Conservation (phyloP, 805 yeast genomes). For the Phaffomyces antillensis region DNA sequence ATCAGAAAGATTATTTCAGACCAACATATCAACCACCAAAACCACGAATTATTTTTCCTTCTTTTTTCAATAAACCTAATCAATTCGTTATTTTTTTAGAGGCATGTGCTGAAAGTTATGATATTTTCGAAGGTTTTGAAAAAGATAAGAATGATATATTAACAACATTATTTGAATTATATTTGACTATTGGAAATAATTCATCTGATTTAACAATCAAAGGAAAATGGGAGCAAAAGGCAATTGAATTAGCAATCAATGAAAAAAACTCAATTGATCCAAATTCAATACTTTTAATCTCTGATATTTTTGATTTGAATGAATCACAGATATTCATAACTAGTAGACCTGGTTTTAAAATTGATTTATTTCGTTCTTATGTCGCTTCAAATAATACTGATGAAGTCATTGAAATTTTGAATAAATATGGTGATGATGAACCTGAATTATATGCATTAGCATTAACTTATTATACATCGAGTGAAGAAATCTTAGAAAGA, state of each 20-base stretch:
- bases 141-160: constrained; percentile 69
- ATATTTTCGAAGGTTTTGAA: constrained; percentile 58
- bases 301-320: constrained; percentile 39
- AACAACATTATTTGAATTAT: constrained; percentile 77
- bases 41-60: constrained; percentile 79
- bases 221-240: constrained; percentile 59
- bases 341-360: constrained; percentile 26
- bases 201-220: constrained; percentile 30
- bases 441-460: constrained; percentile 63
- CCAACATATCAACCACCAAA: constrained; percentile 88
- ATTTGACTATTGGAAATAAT: constrained; percentile 49
- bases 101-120: constrained; percentile 79
- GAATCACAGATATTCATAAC: constrained; percentile 37
- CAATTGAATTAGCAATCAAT: constrained; percentile 41
- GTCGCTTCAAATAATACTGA: constrained; percentile 51
- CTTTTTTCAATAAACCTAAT: constrained; percentile 78
- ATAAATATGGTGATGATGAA: constrained; percentile 52
- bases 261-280: constrained; percentile 47
- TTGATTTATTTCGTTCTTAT: constrained; percentile 60
- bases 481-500: constrained; percentile 39
- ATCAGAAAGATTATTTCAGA: background rate
- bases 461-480: constrained; percentile 54
- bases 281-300: constrained; percentile 38
- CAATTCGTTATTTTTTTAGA: constrained; percentile 90
- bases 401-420: constrained; percentile 50